Evolutionary conservation across 2,329 filamentous ascomycete species (phyloP), one percentile per base, ranked within the genome.

Genomic region (Alternaria brassicae): DNA sequence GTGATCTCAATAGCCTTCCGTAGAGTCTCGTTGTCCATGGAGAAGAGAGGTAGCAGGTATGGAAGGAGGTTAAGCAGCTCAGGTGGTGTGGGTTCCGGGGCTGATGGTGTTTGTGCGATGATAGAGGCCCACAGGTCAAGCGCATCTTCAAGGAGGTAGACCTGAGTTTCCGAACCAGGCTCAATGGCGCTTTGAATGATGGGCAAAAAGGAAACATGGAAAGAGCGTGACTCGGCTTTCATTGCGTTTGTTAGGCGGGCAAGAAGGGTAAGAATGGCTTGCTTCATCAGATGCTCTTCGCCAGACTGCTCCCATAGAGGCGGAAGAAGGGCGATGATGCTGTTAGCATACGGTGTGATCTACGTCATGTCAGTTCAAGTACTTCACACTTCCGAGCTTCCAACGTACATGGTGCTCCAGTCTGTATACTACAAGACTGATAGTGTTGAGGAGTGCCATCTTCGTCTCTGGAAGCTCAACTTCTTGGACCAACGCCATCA

Each of bases 201-300:
- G 0, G 94, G 93, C 17, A 97, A 80, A 67, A 97, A 91, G 52
- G 93, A 83, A 15, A 84, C 78, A 64, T 97, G 92, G 68, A 96
- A 97, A 17, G 88, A 85, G 61, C 89, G 85, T 4, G 92, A 95
- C 9, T 90, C 86, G 12, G 86, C 84, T 59, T 90, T 92, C 86
- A 98, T 91, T 2, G 93, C 91, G 73, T 88, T 88, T n/a, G 96
- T 91, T 13, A 99, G 83, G 2, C 92, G 89, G 2, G 91, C 85
- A 51, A 98, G 87, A 37, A 98, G 90, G 2, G 91, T 91, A 57
- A 98, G 85, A 52, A 98, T 93, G 1, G 92, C 89, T 78, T 97
- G 93, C 78, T 98, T 98, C 83, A 97, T 91, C 77, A 98, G 87
- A 78, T 93, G 92, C 71, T 95, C 91, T 60, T 96, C 90, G 0